phyloP scores from a whole-genome alignment of 208 protist genomes.

The Herpetomonas samuelpessoai region DNA sequence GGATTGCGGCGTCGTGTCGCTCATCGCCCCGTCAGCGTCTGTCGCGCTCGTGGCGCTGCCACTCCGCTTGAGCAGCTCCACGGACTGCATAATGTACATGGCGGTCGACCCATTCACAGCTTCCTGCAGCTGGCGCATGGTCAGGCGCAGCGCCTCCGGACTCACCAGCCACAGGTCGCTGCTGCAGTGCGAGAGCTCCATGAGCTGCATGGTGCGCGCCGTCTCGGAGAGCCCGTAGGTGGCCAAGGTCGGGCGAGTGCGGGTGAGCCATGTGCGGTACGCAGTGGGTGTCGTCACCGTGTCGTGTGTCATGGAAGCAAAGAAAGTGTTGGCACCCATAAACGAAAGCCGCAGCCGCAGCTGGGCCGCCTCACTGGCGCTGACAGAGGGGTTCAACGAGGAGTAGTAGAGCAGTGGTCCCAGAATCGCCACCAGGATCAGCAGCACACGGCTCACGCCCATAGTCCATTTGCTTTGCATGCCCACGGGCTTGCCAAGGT shows the following conservation, averaged over 20 bases:
- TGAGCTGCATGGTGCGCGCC: constrained; percentile 44
- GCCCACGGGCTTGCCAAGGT: constrained; percentile 34
- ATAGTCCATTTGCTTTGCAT: constrained; percentile 29
- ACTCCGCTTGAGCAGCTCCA: constrained; percentile 23
- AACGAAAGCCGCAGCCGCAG: constrained; percentile 48
- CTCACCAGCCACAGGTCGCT: constrained; percentile 59
- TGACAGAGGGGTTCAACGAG: constrained; percentile 75
- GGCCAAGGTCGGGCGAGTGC: constrained; percentile 54
- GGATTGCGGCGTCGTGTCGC: constrained; percentile 12
- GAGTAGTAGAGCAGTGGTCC: constrained; percentile 86
- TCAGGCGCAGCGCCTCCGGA: constrained; percentile 32
- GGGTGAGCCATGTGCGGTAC: constrained; percentile 42
- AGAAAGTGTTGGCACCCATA: constrained; percentile 49
- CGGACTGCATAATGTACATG: constrained; percentile 27
- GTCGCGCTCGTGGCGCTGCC: constrained; percentile 3
- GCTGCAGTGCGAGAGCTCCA: constrained; percentile 47
- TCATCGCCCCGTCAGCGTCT: neutral
- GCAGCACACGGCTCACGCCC: constrained; percentile 39
- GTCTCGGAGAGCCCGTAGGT: constrained; percentile 20
- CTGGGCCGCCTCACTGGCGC: constrained; percentile 37
- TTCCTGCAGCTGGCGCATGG: constrained; percentile 14
- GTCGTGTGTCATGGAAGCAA: constrained; percentile 32
- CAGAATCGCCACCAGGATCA: constrained; percentile 68
- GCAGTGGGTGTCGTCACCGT: constrained; percentile 14
- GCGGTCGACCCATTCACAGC: constrained; percentile 17